Base-by-base conservation (phyloP, 192 early-diverging fungal genomes). In the Backusella tuberculispora region DNA sequence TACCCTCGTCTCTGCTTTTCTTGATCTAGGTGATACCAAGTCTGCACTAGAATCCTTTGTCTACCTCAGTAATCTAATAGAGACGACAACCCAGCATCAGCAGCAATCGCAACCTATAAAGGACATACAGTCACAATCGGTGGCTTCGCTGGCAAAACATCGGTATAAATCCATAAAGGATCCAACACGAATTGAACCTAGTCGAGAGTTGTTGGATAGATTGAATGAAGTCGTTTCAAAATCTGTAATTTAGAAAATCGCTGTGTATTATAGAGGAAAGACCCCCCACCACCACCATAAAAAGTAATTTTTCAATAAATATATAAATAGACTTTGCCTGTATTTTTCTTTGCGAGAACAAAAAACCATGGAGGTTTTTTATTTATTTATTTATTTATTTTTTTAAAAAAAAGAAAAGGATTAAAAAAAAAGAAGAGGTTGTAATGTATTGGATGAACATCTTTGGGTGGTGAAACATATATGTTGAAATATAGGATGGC, bases 1-100 rank as follows among this genome's bases (percentile, higher is more conserved):
- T 73, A 72, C 71, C 69, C 74, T 82, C 21, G 70, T 82, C 46
- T 68, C 66, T 53, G 75, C 80, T 34, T 56, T 82, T 6, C 74
- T 82, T 44, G 80, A 82, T 69, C 60, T 74, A n/a, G 80, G 76
- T 5, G 76, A 77, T 44, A 82, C 75, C 48, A 53, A 63, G 5
- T 64, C 41, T 26, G 80, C 80, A 15, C 26, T 82, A 15, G 71
- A 78, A 50, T 75, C 74, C 12, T 82, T 81, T 66, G 80, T 77
- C 19, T 50, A 69, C 26, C 48, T 81, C 15, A 73, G 50, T 63
- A 40, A 72, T 41, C n/a, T 50, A 50, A 46, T 46, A 46, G 48
- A 50, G 8, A 19, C 48, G 29, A 34, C n/a, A 44, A 42, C 38
- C n/a, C 21, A 63, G 29, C 24, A 37, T 6, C 63, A 13, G 5